phyloP scores from a whole-genome alignment of 805 yeast genomes.

The Ogataea ganodermae region DNA sequence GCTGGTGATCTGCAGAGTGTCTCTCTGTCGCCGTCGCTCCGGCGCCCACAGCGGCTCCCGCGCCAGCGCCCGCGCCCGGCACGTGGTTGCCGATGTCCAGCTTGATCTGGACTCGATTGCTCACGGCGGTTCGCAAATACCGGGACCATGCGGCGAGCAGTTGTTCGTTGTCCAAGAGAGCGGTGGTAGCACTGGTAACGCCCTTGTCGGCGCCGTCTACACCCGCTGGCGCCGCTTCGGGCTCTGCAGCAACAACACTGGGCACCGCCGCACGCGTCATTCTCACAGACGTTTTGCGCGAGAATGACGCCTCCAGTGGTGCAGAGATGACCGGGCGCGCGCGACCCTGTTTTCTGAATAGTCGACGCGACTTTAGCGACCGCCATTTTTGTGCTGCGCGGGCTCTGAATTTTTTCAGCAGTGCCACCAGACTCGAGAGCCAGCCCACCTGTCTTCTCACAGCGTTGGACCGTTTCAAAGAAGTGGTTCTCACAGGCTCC shows the following conservation, averaged over 20 bases:
- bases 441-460: slow-evolving; percentile 35
- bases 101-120: slow-evolving; percentile 32
- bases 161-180: slow-evolving; percentile 6
- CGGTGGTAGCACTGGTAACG: not conserved
- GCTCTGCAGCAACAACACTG: not conserved
- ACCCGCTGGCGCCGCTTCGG: not conserved
- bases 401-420: slow-evolving; percentile 18
- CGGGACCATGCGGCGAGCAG: slow-evolving; percentile 31
- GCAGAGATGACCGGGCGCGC: slow-evolving; percentile 3
- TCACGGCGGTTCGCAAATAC: slow-evolving; percentile 27
- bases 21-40: not conserved
- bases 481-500: slow-evolving; percentile 9
- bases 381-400: slow-evolving; percentile 25
- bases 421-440: slow-evolving; percentile 22
- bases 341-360: slow-evolving; percentile 1
- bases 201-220: not conserved
- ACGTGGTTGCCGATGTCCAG: slow-evolving; percentile 25
- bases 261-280: not conserved
- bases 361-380: slow-evolving; percentile 12
- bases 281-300: slow-evolving; percentile 1
- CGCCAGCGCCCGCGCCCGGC: slow-evolving; percentile 5
- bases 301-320: slow-evolving; percentile 1
- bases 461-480: slow-evolving; percentile 35
- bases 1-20: too few relatives aligned
- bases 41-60: not conserved